A percentile compares a stretch with the other conserved stretches of the same genome.
These are phyloP conservation scores for Phycomyces nitens DNA, from an alignment of 192 early-diverging fungal species.

Conservation along the genomic window DNA sequence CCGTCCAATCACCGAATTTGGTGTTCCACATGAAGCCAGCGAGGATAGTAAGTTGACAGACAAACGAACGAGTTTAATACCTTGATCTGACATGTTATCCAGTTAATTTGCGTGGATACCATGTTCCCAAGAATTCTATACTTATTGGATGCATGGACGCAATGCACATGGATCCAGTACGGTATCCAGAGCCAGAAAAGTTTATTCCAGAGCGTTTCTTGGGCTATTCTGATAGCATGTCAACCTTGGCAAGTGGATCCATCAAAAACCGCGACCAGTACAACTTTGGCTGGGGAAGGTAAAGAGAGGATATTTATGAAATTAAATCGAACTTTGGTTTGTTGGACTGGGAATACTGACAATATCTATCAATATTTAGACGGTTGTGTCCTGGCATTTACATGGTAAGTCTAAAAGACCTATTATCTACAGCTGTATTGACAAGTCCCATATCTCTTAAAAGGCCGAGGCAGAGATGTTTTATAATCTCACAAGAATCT, in stretches of 20 bases:
- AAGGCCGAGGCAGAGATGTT: slow-evolving; percentile 6
- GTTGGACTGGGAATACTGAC: too few relatives aligned
- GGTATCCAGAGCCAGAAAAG: slow-evolving; percentile 41
- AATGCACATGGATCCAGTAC: slow-evolving; percentile 32
- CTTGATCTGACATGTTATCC: background rate
- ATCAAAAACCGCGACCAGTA: slow-evolving; percentile 19
- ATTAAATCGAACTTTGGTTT: too few relatives aligned
- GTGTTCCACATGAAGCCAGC: slow-evolving; percentile 9
- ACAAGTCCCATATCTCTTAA: background rate
- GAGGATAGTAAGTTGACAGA: slow-evolving; percentile 15
- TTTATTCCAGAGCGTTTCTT: slow-evolving; percentile 48
- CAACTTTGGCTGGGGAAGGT: slow-evolving; percentile 23
- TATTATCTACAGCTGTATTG: background rate
- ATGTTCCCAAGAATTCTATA: slow-evolving; percentile 45
- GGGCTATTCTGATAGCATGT: background rate
- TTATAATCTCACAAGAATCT: background rate
- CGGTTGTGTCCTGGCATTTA: slow-evolving; percentile 16
- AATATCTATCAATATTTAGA: too few relatives aligned
- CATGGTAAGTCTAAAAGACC: background rate
- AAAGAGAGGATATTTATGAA: background rate
- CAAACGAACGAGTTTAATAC: background rate
- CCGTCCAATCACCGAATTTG: slow-evolving; percentile 6
- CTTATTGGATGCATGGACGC: slow-evolving; percentile 47
- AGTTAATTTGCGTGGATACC: slow-evolving; percentile 30
- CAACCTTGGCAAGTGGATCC: slow-evolving; percentile 13